Percentiles rank a stretch among this genome's conserved stretches.
Conservation (phyloP, 2,329 filamentous ascomycete species). For the Verticillium dahliae region DNA sequence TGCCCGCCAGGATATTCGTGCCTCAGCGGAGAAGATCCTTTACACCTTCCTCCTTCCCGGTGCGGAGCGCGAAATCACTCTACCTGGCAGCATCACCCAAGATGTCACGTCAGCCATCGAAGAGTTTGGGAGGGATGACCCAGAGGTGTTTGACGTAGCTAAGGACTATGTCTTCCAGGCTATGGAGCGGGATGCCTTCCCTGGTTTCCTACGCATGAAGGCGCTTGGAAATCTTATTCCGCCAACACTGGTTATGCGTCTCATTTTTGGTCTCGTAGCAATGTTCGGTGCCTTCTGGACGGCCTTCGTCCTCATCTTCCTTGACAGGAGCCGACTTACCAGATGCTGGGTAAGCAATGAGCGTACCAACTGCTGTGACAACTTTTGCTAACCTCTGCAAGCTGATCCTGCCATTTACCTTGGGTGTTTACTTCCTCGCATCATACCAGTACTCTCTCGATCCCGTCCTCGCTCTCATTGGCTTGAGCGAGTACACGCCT, state of each 20-base stretch:
- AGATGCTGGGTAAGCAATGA: conserved; percentile 71
- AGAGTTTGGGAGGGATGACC: conserved; percentile 85
- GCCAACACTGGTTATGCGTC: conserved; percentile 75
- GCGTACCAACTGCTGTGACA: background rate
- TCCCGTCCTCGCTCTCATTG: conserved; percentile 80
- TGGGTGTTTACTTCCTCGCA: conserved; percentile 81
- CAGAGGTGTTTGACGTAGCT: conserved; percentile 92
- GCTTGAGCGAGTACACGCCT: conserved; percentile 92
- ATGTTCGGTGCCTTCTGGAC: conserved; percentile 95
- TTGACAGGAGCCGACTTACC: conserved; percentile 66
- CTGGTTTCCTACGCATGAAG: conserved; percentile 90
- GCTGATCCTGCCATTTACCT: conserved; percentile 80
- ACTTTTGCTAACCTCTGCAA: conserved; percentile 15
- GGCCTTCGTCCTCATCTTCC: conserved; percentile 87
- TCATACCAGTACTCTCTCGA: conserved; percentile 96
- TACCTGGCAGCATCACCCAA: conserved; percentile 79
- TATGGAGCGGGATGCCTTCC: conserved; percentile 99
- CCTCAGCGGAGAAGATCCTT: conserved; percentile 96
- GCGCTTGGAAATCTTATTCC: conserved; percentile 94
- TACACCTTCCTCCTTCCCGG: conserved; percentile 93
- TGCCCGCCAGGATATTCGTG: conserved; percentile 80
- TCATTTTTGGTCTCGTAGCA: conserved; percentile 77
- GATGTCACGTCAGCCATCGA: conserved; percentile 86
- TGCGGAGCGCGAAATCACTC: conserved; percentile 92
- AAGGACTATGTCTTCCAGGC: conserved; percentile 99